A percentile compares a stretch with the other conserved stretches of the same genome.
Conservation (phyloP, 2,329 filamentous ascomycete genomes). For the Talaromyces sp. region DNA sequence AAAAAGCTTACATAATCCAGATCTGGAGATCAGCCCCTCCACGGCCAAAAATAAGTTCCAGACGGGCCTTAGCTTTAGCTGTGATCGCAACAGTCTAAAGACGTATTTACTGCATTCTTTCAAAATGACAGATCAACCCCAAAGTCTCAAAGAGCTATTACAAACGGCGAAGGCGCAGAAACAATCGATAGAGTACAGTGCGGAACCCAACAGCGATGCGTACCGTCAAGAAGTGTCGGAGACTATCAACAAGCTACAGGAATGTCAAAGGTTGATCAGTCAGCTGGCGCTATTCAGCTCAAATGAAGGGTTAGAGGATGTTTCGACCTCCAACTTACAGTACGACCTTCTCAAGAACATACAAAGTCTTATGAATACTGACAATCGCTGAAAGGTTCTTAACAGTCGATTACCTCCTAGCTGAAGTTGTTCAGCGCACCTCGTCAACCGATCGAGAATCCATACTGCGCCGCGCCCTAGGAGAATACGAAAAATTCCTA, state of each 20-base stretch:
- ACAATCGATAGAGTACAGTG: slow-evolving; percentile 59
- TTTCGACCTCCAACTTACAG: slow-evolving; percentile 79
- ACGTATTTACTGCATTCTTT: background rate
- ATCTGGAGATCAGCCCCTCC: background rate
- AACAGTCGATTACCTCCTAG: slow-evolving; percentile 72
- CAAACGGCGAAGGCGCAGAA: slow-evolving; percentile 56
- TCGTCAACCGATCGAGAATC: slow-evolving; percentile 64
- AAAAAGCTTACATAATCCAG: background rate
- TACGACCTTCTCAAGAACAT: slow-evolving; percentile 39
- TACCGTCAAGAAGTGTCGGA: slow-evolving; percentile 67
- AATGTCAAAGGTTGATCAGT: slow-evolving; percentile 68
- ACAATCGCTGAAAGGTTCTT: slow-evolving; percentile 60
- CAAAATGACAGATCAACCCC: slow-evolving; percentile 48
- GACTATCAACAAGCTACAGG: slow-evolving; percentile 69
- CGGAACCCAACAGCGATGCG: slow-evolving; percentile 62
- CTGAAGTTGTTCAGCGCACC: slow-evolving; percentile 70
- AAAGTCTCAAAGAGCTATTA: slow-evolving; percentile 58
- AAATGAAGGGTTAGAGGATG: slow-evolving; percentile 86
- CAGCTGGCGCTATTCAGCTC: slow-evolving; percentile 80
- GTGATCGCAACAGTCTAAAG: background rate
- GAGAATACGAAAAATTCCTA: slow-evolving; percentile 75
- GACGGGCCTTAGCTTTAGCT: background rate
- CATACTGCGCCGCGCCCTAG: slow-evolving; percentile 63
- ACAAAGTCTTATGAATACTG: background rate
- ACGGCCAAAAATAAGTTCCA: background rate